Base-by-base conservation (phyloP, 495 filamentous ascomycete genomes). In the Sporormia fimetaria region DNA sequence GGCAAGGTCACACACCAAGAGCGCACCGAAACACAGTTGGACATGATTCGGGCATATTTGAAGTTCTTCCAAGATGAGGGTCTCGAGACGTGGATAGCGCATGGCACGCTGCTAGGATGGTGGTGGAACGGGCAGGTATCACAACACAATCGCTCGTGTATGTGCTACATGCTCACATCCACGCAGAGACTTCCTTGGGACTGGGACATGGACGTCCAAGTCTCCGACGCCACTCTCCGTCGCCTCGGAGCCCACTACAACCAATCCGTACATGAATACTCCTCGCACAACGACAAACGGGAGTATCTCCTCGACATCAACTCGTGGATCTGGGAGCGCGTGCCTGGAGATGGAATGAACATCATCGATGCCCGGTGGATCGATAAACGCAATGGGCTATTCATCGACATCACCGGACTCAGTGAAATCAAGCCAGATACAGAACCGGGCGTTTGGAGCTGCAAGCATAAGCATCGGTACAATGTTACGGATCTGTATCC, bases 341-440 rank as follows among this genome's bases (percentile, higher is more conserved):
- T 67, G 12, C 65, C 76, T 21, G 78, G 79, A 10, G 66, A 74
- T 47, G 84, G 84, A 2, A 54, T 65, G 35, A 93, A 93, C 52
- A 69, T 90, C 23, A 93, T 93, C 53, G 85, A 90, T 60, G 84
- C 83, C 25, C 66, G 84, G 14, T 93, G 81, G 81, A 77, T 93
- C 47, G 84, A 93, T 59, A 66, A 71, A 15, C 58, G 62, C 33
- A 90, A 76, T 44, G 85, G 84, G 6, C 64, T 88, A 39, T 93
- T 80, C 65, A 79, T 93, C 56, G 85, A 93, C 54, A 85, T 93
- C 56, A 93, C 84, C n/a, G 84, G 74, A 17, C 58, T 90, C 18
- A 72, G 71, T 28, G 76, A 82, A 56, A 71, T 78, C n/a, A 65
- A 84, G 20, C 68, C 74, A 6, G 61, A 67, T 9, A 54, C 55